phyloP scores from a whole-genome alignment of 1,284 basidiomycete species.

The Trametes versicolor region DNA sequence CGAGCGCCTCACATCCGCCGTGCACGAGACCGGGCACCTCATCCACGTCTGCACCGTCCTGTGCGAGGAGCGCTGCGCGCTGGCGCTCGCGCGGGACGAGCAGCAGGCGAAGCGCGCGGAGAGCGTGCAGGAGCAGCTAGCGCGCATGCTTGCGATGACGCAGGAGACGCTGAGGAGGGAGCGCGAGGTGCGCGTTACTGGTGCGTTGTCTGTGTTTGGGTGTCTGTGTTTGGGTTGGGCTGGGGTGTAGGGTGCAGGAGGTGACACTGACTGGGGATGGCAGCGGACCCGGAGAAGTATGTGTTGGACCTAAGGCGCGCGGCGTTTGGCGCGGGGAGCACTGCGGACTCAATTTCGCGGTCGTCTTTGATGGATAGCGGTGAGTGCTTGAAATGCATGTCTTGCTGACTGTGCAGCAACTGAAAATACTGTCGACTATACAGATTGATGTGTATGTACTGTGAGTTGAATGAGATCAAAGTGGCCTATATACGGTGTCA shows the following conservation, averaged over 20 bases:
- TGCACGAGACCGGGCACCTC: constrained; percentile 26
- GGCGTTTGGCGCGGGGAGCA: constrained; percentile 30
- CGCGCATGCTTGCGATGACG: constrained; percentile 29
- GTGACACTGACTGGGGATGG: background rate
- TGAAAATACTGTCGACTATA: background rate
- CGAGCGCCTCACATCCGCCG: constrained; percentile 25
- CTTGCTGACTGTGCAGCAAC: background rate
- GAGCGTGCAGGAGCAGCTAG: constrained; percentile 25
- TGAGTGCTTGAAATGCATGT: background rate
- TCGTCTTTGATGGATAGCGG: constrained; percentile 32
- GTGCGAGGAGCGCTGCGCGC: constrained; percentile 23
- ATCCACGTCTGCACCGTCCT: constrained; percentile 18
- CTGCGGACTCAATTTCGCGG: constrained; percentile 28
- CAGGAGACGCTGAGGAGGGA: constrained; percentile 20
- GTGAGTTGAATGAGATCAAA: background rate
- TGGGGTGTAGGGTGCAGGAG: too few relatives aligned
- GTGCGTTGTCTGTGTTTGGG: constrained; percentile 9
- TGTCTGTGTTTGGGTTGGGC: background rate
- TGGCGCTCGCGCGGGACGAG: constrained; percentile 11
- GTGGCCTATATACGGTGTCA: background rate
- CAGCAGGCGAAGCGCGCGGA: constrained; percentile 11
- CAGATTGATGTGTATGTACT: background rate
- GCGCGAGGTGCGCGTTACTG: constrained; percentile 18
- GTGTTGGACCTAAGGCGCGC: constrained; percentile 25
- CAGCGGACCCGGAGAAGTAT: constrained; percentile 22